phyloP scores from a whole-genome alignment of 805 yeast genomes.

The Metschnikowia lunata region DNA sequence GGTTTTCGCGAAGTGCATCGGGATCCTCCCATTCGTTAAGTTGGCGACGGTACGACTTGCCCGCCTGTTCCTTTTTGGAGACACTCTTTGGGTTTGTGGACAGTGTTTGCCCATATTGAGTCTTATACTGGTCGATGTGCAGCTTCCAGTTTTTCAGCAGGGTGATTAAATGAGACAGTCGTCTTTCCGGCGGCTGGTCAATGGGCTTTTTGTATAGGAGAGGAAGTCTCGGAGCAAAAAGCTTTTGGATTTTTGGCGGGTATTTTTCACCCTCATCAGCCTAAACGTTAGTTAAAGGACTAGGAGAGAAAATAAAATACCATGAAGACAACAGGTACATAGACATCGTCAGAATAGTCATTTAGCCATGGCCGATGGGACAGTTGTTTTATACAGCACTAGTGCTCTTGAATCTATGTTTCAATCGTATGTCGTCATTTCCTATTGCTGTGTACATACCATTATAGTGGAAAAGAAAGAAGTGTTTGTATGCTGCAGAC shows the following conservation, averaged over 20 bases:
- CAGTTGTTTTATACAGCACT: not conserved
- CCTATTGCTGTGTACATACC: no score
- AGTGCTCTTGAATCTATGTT: no score
- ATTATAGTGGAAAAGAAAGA: no score
- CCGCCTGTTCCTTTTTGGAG: slow-evolving; percentile 6
- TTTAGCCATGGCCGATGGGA: not conserved
- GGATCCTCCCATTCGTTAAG: slow-evolving; percentile 18
- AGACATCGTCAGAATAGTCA: no score
- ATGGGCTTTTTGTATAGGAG: slow-evolving; percentile 44
- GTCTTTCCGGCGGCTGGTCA: slow-evolving; percentile 45
- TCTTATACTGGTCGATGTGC: slow-evolving; percentile 24
- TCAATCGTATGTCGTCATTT: no score
- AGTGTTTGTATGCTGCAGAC: no score
- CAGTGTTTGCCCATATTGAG: slow-evolving; percentile 14
- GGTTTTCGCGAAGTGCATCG: slow-evolving; percentile 15
- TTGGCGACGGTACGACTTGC: slow-evolving; percentile 15
- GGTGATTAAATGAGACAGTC: slow-evolving; percentile 45
- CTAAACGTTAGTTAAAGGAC: slow-evolving; percentile 14
- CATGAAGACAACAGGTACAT: no score
- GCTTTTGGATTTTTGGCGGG: slow-evolving; percentile 42
- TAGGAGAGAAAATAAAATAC: not conserved
- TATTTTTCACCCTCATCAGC: slow-evolving; percentile 24
- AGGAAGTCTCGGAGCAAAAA: slow-evolving; percentile 58
- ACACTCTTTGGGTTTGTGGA: not conserved
- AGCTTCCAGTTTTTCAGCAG: slow-evolving; percentile 39